A percentile compares a stretch with the other conserved stretches of the same genome.
These are phyloP conservation scores for Aspergillus persii DNA, from an alignment of 2,329 filamentous ascomycete species.

Conservation along the genomic window DNA sequence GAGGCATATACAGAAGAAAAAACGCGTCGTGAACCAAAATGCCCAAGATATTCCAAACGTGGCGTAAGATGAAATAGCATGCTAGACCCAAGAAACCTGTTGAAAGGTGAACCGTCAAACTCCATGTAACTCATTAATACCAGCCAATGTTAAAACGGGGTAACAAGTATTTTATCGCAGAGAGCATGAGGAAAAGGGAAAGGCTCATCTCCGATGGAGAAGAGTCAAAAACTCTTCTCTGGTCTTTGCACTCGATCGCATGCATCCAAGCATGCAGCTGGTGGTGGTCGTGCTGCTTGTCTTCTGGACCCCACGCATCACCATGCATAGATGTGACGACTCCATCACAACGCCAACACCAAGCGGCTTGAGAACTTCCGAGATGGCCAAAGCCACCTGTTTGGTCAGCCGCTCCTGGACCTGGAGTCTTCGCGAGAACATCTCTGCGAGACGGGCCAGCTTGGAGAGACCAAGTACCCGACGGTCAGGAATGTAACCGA, in stretches of 20 bases:
- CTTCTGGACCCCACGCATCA: slow-evolving; percentile 98
- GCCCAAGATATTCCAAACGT: background rate
- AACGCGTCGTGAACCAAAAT: background rate
- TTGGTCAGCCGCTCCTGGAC: slow-evolving; percentile 96
- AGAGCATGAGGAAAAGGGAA: slow-evolving; percentile 7
- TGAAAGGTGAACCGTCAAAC: slow-evolving; percentile 41
- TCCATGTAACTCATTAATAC: slow-evolving; percentile 30
- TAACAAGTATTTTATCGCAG: slow-evolving; percentile 16
- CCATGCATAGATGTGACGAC: slow-evolving; percentile 95
- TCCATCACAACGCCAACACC: slow-evolving; percentile 98
- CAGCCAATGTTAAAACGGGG: slow-evolving; percentile 24
- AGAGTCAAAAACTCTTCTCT: slow-evolving; percentile 93
- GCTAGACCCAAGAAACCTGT: slow-evolving; percentile 35
- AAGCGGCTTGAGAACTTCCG: slow-evolving; percentile 87
- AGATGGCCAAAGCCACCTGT: slow-evolving; percentile 90
- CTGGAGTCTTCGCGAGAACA: slow-evolving; percentile 91
- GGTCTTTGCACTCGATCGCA: slow-evolving; percentile 89
- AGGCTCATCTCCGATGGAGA: slow-evolving; percentile 53
- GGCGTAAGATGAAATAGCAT: slow-evolving; percentile 14
- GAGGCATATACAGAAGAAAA: background rate
- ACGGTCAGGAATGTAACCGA: slow-evolving; percentile 91
- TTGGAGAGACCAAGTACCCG: slow-evolving; percentile 95
- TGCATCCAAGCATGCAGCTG: slow-evolving; percentile 95
- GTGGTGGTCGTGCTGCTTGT: slow-evolving; percentile 83
- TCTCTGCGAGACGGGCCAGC: slow-evolving; percentile 90